Base-by-base conservation (phyloP, 2,329 filamentous ascomycete genomes). In the Paraphoma chrysanthemicola region DNA sequence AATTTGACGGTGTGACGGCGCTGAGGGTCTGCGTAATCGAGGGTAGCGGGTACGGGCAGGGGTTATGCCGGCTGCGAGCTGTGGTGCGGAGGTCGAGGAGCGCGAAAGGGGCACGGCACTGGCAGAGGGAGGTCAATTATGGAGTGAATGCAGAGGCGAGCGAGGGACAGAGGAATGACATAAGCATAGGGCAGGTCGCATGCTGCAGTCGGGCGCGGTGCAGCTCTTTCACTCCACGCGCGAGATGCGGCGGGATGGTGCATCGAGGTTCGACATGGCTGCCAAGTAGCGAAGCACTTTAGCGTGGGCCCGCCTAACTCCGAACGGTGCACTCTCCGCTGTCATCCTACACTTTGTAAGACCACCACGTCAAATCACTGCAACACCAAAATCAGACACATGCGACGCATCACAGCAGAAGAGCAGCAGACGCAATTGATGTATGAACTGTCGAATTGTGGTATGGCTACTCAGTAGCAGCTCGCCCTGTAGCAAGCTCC, bases 221-320 rank as follows among this genome's bases (percentile, higher is more conserved):
- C 69, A 68, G 63, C 60, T 66, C 59, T 58, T 62, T 64, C 62
- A 29, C 66, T 63, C 53, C 62, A 62, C 59, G 65, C 64, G 62
- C 61, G 53, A 60, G 57, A 48, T 58, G 60, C 54, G 52, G 59
- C 55, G 55, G 62, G 52, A 58, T 62, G 54, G 51, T 61, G 60
- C 23, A 60, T 72, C 60, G 58, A 69, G 54, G 55, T 62, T 62
- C 56, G 59, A 60, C 52, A 59, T 44, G 48, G 33, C 29, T 42
- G 55, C 66, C 64, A 68, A 65, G 64, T 59, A 57, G 50, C 43
- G 39, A 36, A 48, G 47, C 18, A 58, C 59, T 53, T 53, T 60
- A 60, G 61, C 55, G 59, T 44, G 56, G 41, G 54, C 18, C 46
- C 52, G 49, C 52, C 54, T 53, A 54, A 54, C 52, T 57, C 53